Percentiles rank a stretch among this genome's conserved stretches.
These are phyloP conservation scores for Leucocoprinus birnbaumii DNA, from an alignment of 768 basidiomycete species.

Conservation along the genomic window DNA sequence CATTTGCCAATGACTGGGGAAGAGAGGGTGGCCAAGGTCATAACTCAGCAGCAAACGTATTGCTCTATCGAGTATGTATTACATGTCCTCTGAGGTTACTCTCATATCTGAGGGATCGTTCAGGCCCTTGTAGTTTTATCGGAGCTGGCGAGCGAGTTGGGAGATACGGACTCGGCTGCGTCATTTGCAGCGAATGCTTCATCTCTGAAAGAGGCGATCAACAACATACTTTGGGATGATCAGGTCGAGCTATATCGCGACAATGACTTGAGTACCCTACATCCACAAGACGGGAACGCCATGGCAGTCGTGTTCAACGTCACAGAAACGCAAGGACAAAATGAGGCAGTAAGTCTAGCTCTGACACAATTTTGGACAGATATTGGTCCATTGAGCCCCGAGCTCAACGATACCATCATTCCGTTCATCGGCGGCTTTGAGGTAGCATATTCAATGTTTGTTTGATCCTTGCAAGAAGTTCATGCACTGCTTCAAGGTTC, in stretches of 20 bases:
- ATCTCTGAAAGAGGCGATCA: constrained; percentile 36
- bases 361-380: constrained; percentile 46
- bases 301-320: constrained; percentile 46
- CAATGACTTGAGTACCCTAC: constrained; percentile 36
- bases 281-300: constrained; percentile 49
- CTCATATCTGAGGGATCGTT: background rate
- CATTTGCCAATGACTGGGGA: constrained; percentile 48
- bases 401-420: constrained; percentile 48
- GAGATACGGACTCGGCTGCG: constrained; percentile 19
- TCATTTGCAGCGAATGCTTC: constrained; percentile 32
- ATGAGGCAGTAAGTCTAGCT: constrained; percentile 38
- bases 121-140: constrained; percentile 32
- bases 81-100: background rate
- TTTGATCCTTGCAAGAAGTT: background rate
- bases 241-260: constrained; percentile 43
- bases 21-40: constrained; percentile 41
- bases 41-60: constrained; percentile 45
- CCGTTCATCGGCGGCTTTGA: constrained; percentile 51
- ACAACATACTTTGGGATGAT: constrained; percentile 41
- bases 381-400: constrained; percentile 44
- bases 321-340: constrained; percentile 34
- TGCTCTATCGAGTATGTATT: constrained; percentile 36
- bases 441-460: constrained; percentile 21
- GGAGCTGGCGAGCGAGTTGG: constrained; percentile 30
- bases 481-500: constrained; percentile 30